A percentile compares a stretch with the other conserved stretches of the same genome.
Evolutionary conservation across 805 yeast genomes (phyloP).

Genomic region (Starmerella geochares): DNA sequence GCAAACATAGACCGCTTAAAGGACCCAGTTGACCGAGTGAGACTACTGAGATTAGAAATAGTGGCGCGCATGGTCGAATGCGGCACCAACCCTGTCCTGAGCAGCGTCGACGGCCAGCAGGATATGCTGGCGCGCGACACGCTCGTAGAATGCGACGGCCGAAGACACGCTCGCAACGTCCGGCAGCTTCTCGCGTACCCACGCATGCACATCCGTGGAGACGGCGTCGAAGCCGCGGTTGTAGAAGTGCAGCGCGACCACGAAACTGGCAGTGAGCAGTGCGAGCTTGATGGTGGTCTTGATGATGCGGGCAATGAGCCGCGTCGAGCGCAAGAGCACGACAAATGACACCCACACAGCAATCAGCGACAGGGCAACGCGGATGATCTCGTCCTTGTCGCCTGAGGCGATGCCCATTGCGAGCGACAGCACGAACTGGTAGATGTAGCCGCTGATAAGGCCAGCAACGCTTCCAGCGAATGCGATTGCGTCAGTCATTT

Average conservation of each 20-base stretch:
- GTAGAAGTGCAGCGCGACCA: slow-evolving; percentile 15
- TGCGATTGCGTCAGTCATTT: slow-evolving; percentile 5
- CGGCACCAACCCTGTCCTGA: neutral
- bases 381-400: slow-evolving; percentile 12
- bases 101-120: neutral
- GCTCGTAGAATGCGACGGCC: neutral
- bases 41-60: neutral
- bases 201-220: neutral
- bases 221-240: slow-evolving; percentile 15
- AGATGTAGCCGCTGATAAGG: slow-evolving; percentile 10
- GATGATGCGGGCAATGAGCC: slow-evolving; percentile 24
- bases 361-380: slow-evolving; percentile 22
- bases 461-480: slow-evolving; percentile 7
- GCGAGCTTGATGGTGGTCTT: slow-evolving; percentile 20
- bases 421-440: slow-evolving; percentile 12
- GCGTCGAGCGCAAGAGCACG: slow-evolving; percentile 23
- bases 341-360: slow-evolving; percentile 25
- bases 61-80: neutral
- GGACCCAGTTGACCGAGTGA: too few relatives aligned
- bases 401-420: slow-evolving; percentile 17
- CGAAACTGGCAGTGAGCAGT: slow-evolving; percentile 13
- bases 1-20: too few relatives aligned
- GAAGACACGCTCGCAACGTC: slow-evolving; percentile 1
- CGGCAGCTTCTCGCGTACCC: slow-evolving; percentile 1
- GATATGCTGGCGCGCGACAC: neutral